These are phyloP conservation scores for Ceratocystis albifundus DNA, from an alignment of 2,329 filamentous ascomycete species.

Conservation along the genomic window DNA sequence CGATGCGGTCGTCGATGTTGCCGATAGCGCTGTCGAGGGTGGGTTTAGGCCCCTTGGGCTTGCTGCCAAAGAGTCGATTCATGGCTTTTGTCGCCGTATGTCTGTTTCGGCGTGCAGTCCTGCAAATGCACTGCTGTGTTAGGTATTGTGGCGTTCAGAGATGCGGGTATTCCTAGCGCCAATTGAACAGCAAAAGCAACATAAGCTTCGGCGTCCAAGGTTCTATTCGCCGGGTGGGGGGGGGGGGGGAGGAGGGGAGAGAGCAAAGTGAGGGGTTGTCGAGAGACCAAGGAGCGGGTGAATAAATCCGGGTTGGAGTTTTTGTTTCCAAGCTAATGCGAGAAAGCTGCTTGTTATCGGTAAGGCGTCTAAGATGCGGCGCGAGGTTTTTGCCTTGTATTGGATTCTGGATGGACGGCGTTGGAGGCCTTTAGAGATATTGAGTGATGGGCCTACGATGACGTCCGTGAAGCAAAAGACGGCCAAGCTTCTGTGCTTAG, in stretches of 20 bases:
- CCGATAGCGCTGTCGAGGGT: constrained; percentile 71
- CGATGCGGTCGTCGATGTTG: constrained; percentile 75
- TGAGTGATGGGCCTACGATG: background rate
- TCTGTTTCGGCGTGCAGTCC: background rate
- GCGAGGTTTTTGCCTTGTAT: background rate
- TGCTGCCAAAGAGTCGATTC: constrained; percentile 92
- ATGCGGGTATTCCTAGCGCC: background rate
- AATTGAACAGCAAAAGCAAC: no score
- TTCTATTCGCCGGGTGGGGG: no score
- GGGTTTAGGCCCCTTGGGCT: constrained; percentile 77
- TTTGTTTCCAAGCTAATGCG: no score
- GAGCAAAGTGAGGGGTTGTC: no score
- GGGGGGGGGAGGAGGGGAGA: no score
- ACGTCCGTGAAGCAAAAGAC: background rate
- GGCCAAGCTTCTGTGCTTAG: constrained; percentile 3
- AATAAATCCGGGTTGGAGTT: no score
- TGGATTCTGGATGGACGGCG: background rate
- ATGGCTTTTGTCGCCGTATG: constrained; percentile 39
- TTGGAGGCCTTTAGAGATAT: background rate
- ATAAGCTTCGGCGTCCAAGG: no score
- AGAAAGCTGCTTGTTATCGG: no score
- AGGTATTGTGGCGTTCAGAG: background rate
- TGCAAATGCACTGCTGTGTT: background rate
- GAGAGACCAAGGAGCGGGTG: no score
- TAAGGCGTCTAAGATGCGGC: no score